phyloP scores from a whole-genome alignment of 371 early-diverging fungal species.

The Mucor lusitanicus region DNA sequence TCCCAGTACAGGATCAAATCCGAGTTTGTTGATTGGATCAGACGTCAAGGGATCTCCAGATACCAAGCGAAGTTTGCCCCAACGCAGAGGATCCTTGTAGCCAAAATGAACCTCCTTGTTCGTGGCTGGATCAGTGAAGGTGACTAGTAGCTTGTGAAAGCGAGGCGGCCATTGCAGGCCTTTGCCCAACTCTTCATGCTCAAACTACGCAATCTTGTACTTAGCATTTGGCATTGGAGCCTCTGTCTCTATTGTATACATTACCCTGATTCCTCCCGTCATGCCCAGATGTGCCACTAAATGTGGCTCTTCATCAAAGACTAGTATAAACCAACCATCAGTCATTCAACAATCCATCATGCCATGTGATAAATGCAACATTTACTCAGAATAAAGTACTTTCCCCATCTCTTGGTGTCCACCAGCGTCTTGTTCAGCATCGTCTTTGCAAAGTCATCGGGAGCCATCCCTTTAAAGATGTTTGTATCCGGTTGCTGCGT shows the following conservation, averaged over 20 bases:
- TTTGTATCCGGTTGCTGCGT: slow-evolving; percentile 22
- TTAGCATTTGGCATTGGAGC: background rate
- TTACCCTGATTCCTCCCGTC: slow-evolving; percentile 44
- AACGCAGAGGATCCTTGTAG: slow-evolving; percentile 58
- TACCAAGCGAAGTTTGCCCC: slow-evolving; percentile 54
- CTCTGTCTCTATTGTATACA: too few relatives aligned
- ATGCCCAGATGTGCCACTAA: slow-evolving; percentile 63
- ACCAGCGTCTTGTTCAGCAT: slow-evolving; percentile 41
- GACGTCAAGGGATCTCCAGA: slow-evolving; percentile 38
- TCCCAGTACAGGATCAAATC: slow-evolving; percentile 59
- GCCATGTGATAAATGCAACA: background rate
- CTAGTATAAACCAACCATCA: slow-evolving; percentile 9
- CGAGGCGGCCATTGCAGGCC: slow-evolving; percentile 57
- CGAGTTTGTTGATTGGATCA: slow-evolving; percentile 56
- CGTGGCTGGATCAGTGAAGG: slow-evolving; percentile 24
- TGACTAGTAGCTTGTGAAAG: slow-evolving; percentile 51
- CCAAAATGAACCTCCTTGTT: slow-evolving; percentile 36
- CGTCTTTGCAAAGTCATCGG: slow-evolving; percentile 30
- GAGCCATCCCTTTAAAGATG: slow-evolving; percentile 29
- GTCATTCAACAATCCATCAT: background rate
- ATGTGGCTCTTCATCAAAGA: slow-evolving; percentile 38
- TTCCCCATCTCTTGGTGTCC: slow-evolving; percentile 61
- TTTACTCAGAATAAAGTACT: slow-evolving; percentile 54
- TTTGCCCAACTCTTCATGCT: slow-evolving; percentile 36
- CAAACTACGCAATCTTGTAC: slow-evolving; percentile 15